Evolutionary conservation across 2,329 filamentous ascomycete species (phyloP).

Genomic region (Leptosphaerulina australis): DNA sequence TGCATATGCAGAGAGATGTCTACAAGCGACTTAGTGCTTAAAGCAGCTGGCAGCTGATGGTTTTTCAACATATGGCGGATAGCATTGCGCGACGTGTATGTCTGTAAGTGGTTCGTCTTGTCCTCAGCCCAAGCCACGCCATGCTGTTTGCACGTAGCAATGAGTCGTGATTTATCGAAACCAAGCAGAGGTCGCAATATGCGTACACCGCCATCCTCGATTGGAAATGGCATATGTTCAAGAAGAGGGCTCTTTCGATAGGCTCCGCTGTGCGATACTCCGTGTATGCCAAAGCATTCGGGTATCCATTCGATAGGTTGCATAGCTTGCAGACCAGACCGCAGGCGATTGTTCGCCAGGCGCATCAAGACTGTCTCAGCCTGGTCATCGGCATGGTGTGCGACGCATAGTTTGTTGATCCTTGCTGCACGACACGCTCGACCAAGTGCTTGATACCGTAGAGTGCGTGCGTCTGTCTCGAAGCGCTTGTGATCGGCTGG

Average conservation of each 20-base stretch:
- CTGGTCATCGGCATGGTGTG: slow-evolving; percentile 89
- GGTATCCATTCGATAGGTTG: slow-evolving; percentile 71
- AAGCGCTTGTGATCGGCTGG: slow-evolving; percentile 65
- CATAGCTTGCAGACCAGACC: slow-evolving; percentile 77
- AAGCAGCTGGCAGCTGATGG: slow-evolving; percentile 68
- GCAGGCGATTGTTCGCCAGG: slow-evolving; percentile 68
- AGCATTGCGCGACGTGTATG: slow-evolving; percentile 80
- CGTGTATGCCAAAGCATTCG: slow-evolving; percentile 77
- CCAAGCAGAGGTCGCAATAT: slow-evolving; percentile 72
- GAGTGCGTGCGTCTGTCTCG: slow-evolving; percentile 75
- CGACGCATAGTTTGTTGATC: slow-evolving; percentile 71
- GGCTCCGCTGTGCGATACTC: slow-evolving; percentile 60
- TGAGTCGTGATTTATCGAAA: slow-evolving; percentile 75
- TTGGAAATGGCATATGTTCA: slow-evolving; percentile 15
- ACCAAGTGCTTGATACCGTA: slow-evolving; percentile 76
- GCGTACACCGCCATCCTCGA: slow-evolving; percentile 70
- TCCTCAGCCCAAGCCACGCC: slow-evolving; percentile 81
- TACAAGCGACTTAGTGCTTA: slow-evolving; percentile 67
- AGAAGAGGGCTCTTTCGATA: slow-evolving; percentile 16
- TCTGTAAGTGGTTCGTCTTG: slow-evolving; percentile 77
- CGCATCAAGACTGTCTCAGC: slow-evolving; percentile 89
- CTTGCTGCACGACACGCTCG: slow-evolving; percentile 58
- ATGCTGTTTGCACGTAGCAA: slow-evolving; percentile 73
- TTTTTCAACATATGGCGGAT: slow-evolving; percentile 69
- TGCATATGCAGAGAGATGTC: slow-evolving; percentile 55